Percentiles rank a stretch among this genome's conserved stretches.
These are phyloP conservation scores for Colletotrichum limetticola DNA, from an alignment of 2,329 filamentous ascomycete genomes.

Conservation along the genomic window DNA sequence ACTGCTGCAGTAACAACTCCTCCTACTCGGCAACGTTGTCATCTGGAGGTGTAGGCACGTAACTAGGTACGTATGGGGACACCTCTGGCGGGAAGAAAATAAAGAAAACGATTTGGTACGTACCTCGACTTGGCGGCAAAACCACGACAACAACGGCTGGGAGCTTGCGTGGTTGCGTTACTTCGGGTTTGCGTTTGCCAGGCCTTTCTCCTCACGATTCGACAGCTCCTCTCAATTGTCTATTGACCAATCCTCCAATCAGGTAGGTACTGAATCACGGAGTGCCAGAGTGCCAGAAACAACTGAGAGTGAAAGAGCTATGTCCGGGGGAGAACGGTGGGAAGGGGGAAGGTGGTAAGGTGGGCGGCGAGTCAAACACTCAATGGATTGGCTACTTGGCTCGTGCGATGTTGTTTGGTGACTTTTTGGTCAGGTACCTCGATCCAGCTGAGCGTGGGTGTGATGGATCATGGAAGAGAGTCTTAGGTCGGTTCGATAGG, in stretches of 20 bases:
- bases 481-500: not conserved
- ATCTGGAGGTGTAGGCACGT: conserved; percentile 1
- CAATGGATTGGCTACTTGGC: conserved; percentile 8
- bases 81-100: not conserved
- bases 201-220: conserved; percentile 20
- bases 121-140: conserved; percentile 29
- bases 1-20: not conserved
- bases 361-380: conserved; percentile 26
- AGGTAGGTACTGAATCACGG: not conserved
- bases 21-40: conserved; percentile 14
- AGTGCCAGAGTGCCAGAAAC: not conserved
- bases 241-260: conserved; percentile 18
- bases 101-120: conserved; percentile 18
- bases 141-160: conserved; percentile 4
- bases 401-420: conserved; percentile 26
- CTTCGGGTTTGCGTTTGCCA: conserved; percentile 20
- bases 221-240: conserved; percentile 4
- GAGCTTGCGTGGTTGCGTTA: conserved; percentile 29
- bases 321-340: conserved; percentile 10
- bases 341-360: conserved; percentile 1
- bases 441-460: conserved; percentile 15
- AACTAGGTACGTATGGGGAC: not conserved
- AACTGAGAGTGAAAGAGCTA: not conserved
- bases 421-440: conserved; percentile 24
- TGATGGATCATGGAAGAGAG: not conserved